Conservation (phyloP, 2,329 filamentous ascomycete genomes). For the Scytalidium sp. region DNA sequence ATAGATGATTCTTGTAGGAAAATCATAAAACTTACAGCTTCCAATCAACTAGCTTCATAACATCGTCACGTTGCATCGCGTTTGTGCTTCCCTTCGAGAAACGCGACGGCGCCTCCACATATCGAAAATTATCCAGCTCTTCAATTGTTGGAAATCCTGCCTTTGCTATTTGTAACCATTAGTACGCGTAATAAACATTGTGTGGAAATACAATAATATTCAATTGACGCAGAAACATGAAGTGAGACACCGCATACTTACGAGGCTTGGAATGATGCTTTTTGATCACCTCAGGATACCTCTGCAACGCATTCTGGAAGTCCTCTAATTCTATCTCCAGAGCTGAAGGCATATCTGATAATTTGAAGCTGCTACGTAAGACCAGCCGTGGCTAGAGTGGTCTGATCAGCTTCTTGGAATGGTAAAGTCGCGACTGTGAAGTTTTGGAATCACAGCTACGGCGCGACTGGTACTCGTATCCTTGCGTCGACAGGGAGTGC, state of each 20-base stretch:
- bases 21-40: slow-evolving; percentile 57
- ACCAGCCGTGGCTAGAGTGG: too few species aligned
- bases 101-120: slow-evolving; percentile 45
- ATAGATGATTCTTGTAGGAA: too few species aligned
- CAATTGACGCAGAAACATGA: not conserved
- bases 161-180: slow-evolving; percentile 18
- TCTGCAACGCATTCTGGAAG: slow-evolving; percentile 23
- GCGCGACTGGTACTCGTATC: too few species aligned
- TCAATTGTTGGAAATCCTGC: slow-evolving; percentile 33
- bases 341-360: slow-evolving; percentile 17
- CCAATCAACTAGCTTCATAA: slow-evolving; percentile 64
- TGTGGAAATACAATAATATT: not conserved
- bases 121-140: slow-evolving; percentile 60
- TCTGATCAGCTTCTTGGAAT: too few species aligned
- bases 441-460: too few species aligned
- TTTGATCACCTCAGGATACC: slow-evolving; percentile 23
- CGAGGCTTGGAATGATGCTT: slow-evolving; percentile 15
- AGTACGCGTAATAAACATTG: not conserved
- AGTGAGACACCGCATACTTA: slow-evolving; percentile 11
- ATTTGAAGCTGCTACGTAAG: not conserved
- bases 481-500: too few species aligned
- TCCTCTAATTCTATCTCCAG: slow-evolving; percentile 18
- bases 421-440: too few species aligned
- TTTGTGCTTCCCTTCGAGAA: slow-evolving; percentile 36
- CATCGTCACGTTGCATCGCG: slow-evolving; percentile 52